Percentiles rank a stretch among this genome's conserved stretches.
phyloP scores from a whole-genome alignment of 2,329 filamentous ascomycete genomes.

The Fusarium pininemorale region DNA sequence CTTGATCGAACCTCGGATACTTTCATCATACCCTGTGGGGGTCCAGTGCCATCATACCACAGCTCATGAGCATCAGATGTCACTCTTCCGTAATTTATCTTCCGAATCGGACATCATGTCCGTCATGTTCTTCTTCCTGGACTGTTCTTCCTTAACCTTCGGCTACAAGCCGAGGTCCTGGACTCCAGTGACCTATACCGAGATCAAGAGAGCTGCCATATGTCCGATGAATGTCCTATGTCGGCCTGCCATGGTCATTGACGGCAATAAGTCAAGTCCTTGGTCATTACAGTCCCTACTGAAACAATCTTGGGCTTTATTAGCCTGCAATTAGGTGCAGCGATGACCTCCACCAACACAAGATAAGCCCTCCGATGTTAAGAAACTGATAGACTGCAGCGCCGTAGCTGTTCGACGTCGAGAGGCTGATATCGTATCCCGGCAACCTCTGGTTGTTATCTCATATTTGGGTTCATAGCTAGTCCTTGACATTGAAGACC shows the following conservation, averaged over 20 bases:
- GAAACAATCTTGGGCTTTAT: not conserved
- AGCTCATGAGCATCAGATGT: conserved; percentile 1
- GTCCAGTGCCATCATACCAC: not conserved
- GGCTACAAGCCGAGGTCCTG: conserved; percentile 25
- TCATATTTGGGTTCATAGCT: not conserved
- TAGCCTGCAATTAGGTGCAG: not conserved
- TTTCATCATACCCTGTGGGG: not conserved
- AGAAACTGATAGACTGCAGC: not conserved
- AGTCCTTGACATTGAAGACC: not conserved
- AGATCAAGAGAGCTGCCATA: conserved; percentile 13
- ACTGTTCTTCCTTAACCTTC: not conserved
- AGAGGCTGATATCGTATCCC: not conserved
- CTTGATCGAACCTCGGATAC: not conserved
- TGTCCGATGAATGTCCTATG: conserved; percentile 11
- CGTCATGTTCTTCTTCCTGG: not conserved
- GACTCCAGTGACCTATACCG: not conserved
- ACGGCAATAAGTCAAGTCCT: not conserved
- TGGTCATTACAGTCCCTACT: not conserved
- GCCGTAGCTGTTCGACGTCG: not conserved
- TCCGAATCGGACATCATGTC: conserved; percentile 13
- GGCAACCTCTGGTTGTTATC: not conserved
- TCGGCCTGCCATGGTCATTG: not conserved
- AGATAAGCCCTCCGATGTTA: not conserved
- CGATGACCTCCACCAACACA: not conserved
- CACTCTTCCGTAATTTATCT: not conserved